phyloP scores from a whole-genome alignment of 208 protist species.

The Leishmania turanica region DNA sequence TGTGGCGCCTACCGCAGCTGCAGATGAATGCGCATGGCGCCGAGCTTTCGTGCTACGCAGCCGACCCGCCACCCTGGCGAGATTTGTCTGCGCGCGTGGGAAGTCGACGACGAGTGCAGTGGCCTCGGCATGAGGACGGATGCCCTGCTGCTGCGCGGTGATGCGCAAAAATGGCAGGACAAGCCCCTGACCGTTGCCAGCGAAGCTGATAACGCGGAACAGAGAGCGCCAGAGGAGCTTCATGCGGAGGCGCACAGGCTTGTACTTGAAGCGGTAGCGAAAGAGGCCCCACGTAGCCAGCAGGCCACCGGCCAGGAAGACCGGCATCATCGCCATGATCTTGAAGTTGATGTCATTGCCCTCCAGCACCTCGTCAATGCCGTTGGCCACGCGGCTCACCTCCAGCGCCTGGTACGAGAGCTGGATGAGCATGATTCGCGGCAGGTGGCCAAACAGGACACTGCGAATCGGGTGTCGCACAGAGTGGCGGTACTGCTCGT shows the following conservation, averaged over 20 bases:
- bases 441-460: slow-evolving; percentile 69
- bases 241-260: slow-evolving; percentile 57
- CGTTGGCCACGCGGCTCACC: slow-evolving; percentile 72
- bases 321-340: slow-evolving; percentile 74
- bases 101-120: neutral
- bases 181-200: slow-evolving; percentile 19
- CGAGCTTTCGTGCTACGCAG: neutral
- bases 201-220: slow-evolving; percentile 62
- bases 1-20: neutral
- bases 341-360: slow-evolving; percentile 86
- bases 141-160: neutral
- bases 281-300: slow-evolving; percentile 31
- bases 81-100: neutral
- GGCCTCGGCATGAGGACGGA: neutral
- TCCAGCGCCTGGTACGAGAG: slow-evolving; percentile 71
- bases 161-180: slow-evolving; percentile 16
- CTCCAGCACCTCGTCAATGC: slow-evolving; percentile 80
- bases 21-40: neutral
- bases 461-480: slow-evolving; percentile 69
- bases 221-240: slow-evolving; percentile 66
- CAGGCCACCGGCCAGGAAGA: slow-evolving; percentile 37
- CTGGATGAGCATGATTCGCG: slow-evolving; percentile 75
- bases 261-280: slow-evolving; percentile 34
- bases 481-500: slow-evolving; percentile 63
- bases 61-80: neutral